Base-by-base conservation (phyloP, 129 eudicot genomes). In the Flaveria ramosissima region DNA sequence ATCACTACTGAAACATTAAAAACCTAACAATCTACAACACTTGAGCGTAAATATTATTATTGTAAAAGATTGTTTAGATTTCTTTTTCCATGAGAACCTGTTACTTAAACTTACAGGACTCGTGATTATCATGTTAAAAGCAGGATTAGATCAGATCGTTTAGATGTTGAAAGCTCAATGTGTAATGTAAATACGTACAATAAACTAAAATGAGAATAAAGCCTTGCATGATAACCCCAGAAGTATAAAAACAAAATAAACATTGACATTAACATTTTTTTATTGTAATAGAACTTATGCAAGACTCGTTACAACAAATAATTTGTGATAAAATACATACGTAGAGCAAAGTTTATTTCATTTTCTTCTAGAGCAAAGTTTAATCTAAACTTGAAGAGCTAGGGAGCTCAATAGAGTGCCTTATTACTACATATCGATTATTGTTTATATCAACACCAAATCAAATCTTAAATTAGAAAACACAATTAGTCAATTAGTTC, bases 401-500 rank as follows among this genome's bases (percentile, higher is more conserved):
- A 16, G 64, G 47, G 19, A 26, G 39, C 10, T 12, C 10, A 23
- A 3, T 23, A 53, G 68, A 55, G 46, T 53, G 21, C 17, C 17
- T 66, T 26, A 67, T 45, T 52, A 36, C 41, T 36, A 36, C 41
- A 36, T 0, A 36, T 36, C 41, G 43, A 7, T 80, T 84, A 76
- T 80, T 80, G 68, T 72, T 17, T 26, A 74, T 76, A 80, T 72
- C 41, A 12, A 72, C 50, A 77, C 77, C 70, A 72, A 72, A 63
- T 77, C 52, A 72, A 80, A 2, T 13, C 16, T 11, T 76, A 50
- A 81, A 81, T 81, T 2, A 61, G 50, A 70, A 61, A 30, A 75
- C n/a, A 60, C 7, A 59, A 59, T 70, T 73, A 78, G 72, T 80
- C 73, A 12, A 30, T 60, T 78, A 78, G 62, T 32, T 72, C 21